Percentiles rank a stretch among this genome's conserved stretches.
Evolutionary conservation across 1,284 basidiomycete species (phyloP).

Genomic region (Boletellus deceptivus): DNA sequence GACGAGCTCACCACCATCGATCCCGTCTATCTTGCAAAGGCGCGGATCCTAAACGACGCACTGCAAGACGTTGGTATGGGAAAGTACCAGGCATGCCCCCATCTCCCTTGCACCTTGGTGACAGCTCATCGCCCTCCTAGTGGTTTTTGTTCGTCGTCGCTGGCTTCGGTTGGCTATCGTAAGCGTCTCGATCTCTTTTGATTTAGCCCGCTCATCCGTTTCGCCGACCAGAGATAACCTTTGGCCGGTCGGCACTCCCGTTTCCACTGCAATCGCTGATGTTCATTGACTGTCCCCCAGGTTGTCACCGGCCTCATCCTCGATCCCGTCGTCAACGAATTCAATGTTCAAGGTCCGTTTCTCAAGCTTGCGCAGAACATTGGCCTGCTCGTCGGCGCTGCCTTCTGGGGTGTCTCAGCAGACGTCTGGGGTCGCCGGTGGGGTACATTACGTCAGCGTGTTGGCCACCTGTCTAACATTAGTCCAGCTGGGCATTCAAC

Average conservation of each 20-base stretch:
- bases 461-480: constrained; percentile 4
- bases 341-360: constrained; percentile 50
- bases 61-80: constrained; percentile 75
- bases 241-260: constrained; percentile 51
- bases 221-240: constrained; percentile 50
- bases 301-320: constrained; percentile 58
- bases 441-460: constrained; percentile 1
- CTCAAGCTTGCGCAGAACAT: constrained; percentile 55
- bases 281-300: constrained; percentile 25
- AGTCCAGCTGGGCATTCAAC: constrained; percentile 65
- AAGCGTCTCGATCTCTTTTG: constrained; percentile 27
- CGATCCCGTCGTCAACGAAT: constrained; percentile 53
- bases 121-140: constrained; percentile 25
- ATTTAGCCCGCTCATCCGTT: constrained; percentile 1
- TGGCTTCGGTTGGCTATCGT: constrained; percentile 72
- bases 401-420: constrained; percentile 59
- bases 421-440: constrained; percentile 62
- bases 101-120: neutral
- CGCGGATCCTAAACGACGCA: constrained; percentile 60
- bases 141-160: constrained; percentile 55
- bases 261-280: neutral
- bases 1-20: constrained; percentile 50
- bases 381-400: constrained; percentile 65
- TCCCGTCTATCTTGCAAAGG: constrained; percentile 63
- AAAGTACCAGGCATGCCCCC: constrained; percentile 53